phyloP scores from a whole-genome alignment of 495 filamentous ascomycete genomes.

The Glutinoglossum americanum region DNA sequence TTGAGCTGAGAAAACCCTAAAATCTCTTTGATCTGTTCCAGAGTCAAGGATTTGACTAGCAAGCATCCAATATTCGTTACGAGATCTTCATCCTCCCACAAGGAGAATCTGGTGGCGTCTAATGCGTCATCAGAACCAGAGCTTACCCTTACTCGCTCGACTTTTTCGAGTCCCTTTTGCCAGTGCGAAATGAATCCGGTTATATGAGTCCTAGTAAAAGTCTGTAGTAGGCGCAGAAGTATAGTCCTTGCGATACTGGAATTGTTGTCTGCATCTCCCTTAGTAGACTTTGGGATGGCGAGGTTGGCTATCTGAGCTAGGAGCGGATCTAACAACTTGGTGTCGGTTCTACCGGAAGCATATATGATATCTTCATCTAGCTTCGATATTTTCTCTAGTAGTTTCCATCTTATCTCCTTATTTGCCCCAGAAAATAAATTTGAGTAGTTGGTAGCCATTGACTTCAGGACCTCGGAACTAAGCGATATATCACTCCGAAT shows the following conservation, averaged over 20 bases:
- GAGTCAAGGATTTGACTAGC: slow-evolving; percentile 23
- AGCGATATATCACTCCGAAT: slow-evolving; percentile 16
- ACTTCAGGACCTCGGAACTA: slow-evolving; percentile 12
- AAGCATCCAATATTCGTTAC: slow-evolving; percentile 20
- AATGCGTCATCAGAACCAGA: not conserved
- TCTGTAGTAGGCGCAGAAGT: slow-evolving; percentile 35
- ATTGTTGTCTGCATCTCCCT: slow-evolving; percentile 1
- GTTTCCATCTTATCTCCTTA: slow-evolving; percentile 31
- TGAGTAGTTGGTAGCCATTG: slow-evolving; percentile 24
- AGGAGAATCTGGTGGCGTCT: slow-evolving; percentile 11
- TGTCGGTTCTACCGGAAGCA: not conserved
- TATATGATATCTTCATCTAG: slow-evolving; percentile 52
- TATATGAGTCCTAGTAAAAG: slow-evolving; percentile 41
- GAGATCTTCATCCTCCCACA: slow-evolving; percentile 44
- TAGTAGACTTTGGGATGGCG: slow-evolving; percentile 6
- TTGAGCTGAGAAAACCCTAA: not conserved
- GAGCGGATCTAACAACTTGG: slow-evolving; percentile 16
- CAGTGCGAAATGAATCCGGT: slow-evolving; percentile 43
- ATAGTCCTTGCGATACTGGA: slow-evolving; percentile 15
- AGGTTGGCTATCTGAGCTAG: slow-evolving; percentile 13
- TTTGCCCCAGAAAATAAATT: slow-evolving; percentile 19
- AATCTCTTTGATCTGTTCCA: slow-evolving; percentile 19
- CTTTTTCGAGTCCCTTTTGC: slow-evolving; percentile 32
- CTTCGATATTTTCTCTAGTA: slow-evolving; percentile 37
- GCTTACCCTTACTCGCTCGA: slow-evolving; percentile 20